A percentile compares a stretch with the other conserved stretches of the same genome.
Conservation (phyloP, 257 asterid species). For the Sherardia arvensis region DNA sequence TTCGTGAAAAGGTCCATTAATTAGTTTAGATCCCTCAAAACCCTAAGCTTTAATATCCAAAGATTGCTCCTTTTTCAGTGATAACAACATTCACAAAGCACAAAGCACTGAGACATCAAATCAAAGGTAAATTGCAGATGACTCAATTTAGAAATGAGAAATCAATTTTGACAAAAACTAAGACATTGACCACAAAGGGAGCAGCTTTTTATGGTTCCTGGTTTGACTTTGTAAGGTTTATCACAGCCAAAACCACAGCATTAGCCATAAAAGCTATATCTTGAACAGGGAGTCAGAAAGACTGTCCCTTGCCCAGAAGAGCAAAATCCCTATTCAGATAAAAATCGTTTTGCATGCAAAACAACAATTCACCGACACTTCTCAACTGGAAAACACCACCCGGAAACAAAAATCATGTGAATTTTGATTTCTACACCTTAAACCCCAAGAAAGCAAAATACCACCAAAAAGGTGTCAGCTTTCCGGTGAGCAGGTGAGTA, state of each 20-base stretch:
- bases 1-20: neutral
- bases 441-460: neutral
- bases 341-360: neutral
- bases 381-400: neutral
- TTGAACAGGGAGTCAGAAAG: neutral
- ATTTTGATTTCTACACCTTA: neutral
- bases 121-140: neutral
- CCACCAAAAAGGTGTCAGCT: neutral
- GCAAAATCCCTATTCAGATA: neutral
- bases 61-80: neutral
- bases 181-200: no score
- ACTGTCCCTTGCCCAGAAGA: neutral
- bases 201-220: neutral
- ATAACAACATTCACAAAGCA: neutral
- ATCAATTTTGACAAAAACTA: no score
- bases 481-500: neutral
- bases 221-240: neutral
- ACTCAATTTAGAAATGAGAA: neutral
- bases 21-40: no score
- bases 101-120: neutral
- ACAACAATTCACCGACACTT: no score
- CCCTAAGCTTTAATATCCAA: neutral
- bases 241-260: neutral
- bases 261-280: neutral
- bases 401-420: neutral